A percentile compares a stretch with the other conserved stretches of the same genome.
Conservation (phyloP, 2,329 filamentous ascomycete genomes). For the Claviceps monticola region DNA sequence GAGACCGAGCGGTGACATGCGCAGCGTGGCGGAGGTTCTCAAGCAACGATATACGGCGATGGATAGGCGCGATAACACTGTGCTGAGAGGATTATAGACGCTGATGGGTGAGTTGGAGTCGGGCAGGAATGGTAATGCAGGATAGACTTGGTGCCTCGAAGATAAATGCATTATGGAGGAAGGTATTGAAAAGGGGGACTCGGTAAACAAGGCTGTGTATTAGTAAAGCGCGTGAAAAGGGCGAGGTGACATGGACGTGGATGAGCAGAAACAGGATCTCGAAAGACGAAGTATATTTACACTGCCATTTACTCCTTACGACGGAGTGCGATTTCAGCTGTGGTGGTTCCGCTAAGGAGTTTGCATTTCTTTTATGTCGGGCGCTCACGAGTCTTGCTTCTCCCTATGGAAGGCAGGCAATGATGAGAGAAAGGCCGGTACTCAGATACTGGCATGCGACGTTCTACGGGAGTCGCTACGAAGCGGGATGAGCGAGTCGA, state of each 20-base stretch:
- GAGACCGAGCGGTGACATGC: slow-evolving; percentile 26
- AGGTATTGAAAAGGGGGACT: background rate
- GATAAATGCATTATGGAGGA: background rate
- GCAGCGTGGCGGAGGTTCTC: slow-evolving; percentile 39
- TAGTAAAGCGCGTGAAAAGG: background rate
- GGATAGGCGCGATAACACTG: slow-evolving; percentile 30
- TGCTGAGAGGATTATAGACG: slow-evolving; percentile 25
- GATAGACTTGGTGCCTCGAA: background rate
- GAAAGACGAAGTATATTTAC: background rate
- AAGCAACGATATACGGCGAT: slow-evolving; percentile 40
- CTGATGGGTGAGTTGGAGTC: background rate
- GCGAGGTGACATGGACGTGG: background rate
- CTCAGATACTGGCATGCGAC: too few relatives aligned
- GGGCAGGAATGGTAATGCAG: background rate
- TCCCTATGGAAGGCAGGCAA: too few relatives aligned
- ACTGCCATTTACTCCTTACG: too few relatives aligned
- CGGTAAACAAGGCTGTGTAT: background rate
- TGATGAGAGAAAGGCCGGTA: too few relatives aligned
- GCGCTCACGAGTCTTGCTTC: too few relatives aligned
- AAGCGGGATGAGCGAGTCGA: too few relatives aligned
- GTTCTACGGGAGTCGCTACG: too few relatives aligned
- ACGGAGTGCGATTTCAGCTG: too few relatives aligned
- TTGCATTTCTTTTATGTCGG: too few relatives aligned
- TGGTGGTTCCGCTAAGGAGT: too few relatives aligned
- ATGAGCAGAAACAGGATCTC: background rate